A percentile compares a stretch with the other conserved stretches of the same genome.
These are phyloP conservation scores for Cladophialophora exuberans DNA, from an alignment of 2,329 filamentous ascomycete genomes.

Conservation along the genomic window DNA sequence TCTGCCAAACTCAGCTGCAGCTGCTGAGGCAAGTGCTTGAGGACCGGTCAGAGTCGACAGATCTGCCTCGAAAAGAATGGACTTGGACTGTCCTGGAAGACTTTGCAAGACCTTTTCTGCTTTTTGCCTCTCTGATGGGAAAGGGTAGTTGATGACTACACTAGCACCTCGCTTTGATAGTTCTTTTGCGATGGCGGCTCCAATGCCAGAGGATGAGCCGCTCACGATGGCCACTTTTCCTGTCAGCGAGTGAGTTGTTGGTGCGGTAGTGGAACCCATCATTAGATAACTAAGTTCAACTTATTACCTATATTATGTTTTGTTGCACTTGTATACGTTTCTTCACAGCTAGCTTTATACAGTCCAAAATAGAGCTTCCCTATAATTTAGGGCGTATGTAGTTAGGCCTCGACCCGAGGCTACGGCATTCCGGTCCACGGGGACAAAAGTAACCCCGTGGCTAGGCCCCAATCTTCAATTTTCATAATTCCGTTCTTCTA, in stretches of 20 bases:
- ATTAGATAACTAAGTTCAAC: not conserved
- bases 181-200: constrained; percentile 52
- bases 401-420: not conserved
- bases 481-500: not conserved
- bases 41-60: constrained; percentile 36
- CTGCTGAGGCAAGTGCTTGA: constrained; percentile 25
- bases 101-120: constrained; percentile 41
- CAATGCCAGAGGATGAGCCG: constrained; percentile 55
- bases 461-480: too few relatives aligned
- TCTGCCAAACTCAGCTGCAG: constrained; percentile 28
- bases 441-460: too few relatives aligned
- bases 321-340: not conserved
- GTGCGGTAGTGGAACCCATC: constrained; percentile 1
- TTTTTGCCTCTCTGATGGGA: constrained; percentile 38
- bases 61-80: constrained; percentile 46
- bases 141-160: constrained; percentile 49
- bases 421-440: not conserved
- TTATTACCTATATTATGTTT: not conserved
- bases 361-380: not conserved
- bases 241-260: not conserved
- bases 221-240: constrained; percentile 49
- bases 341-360: not conserved
- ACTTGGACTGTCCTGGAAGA: constrained; percentile 40
- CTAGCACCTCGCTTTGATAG: constrained; percentile 43
- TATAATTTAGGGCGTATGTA: not conserved